These are phyloP conservation scores for Durio zibethinus DNA, from an alignment of 345 rosid species.

Conservation along the genomic window DNA sequence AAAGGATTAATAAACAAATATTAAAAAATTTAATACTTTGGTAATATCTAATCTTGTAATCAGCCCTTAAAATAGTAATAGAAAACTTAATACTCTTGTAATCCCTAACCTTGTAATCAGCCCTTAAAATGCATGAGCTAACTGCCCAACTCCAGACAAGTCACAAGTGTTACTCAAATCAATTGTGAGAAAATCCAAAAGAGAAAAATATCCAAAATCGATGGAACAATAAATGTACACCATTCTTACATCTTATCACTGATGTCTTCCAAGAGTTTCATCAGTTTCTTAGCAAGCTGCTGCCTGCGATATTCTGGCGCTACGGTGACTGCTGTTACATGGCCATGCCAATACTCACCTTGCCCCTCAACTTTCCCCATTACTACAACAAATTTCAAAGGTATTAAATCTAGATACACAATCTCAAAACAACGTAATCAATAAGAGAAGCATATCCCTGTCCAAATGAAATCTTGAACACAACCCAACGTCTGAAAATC, in stretches of 20 bases:
- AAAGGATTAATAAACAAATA: neutral
- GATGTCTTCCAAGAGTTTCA: neutral
- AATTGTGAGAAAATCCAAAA: neutral
- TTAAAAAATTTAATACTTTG: neutral
- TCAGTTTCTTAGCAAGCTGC: constrained; percentile 50
- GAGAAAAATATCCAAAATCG: neutral
- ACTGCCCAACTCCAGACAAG: no score
- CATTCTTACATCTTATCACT: constrained; percentile 62
- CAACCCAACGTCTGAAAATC: neutral
- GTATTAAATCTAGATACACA: neutral
- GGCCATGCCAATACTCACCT: constrained; percentile 99
- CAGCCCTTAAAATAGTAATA: neutral
- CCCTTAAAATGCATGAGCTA: no score
- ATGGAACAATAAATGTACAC: neutral
- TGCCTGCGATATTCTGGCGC: constrained; percentile 85
- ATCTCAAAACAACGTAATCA: neutral
- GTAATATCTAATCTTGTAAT: neutral
- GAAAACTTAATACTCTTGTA: no score
- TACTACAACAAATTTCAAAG: constrained; percentile 40
- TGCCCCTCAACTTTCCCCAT: constrained; percentile 99
- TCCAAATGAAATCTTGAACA: neutral
- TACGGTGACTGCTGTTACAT: constrained; percentile 90
- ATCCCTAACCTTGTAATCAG: no score
- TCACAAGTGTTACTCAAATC: neutral
- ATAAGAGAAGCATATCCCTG: neutral